A percentile compares a stretch with the other conserved stretches of the same genome.
Conservation (phyloP, 75 land plant species). For the Selaginella tamariscina region DNA sequence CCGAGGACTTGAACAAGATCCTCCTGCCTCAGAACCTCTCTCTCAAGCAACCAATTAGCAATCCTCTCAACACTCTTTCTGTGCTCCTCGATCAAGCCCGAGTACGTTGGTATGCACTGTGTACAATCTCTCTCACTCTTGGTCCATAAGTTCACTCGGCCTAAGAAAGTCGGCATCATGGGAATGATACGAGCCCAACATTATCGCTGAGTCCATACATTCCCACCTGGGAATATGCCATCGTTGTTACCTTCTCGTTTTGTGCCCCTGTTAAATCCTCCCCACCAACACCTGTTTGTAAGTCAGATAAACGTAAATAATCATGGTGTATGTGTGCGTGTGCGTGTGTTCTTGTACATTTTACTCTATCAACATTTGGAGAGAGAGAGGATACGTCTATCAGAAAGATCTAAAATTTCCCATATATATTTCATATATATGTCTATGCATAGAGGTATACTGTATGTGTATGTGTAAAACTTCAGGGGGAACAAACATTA, state of each 20-base stretch:
- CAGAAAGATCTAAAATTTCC: too few relatives aligned
- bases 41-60: slow-evolving; percentile 72
- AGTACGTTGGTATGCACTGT: slow-evolving; percentile 56
- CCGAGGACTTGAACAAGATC: slow-evolving; percentile 65
- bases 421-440: too few relatives aligned
- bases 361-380: slow-evolving; percentile 71
- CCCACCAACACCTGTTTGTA: neutral
- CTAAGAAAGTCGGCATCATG: slow-evolving; percentile 72
- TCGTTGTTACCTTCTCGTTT: slow-evolving; percentile 94
- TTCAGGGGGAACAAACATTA: too few relatives aligned
- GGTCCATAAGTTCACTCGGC: slow-evolving; percentile 64
- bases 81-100: slow-evolving; percentile 58
- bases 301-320: neutral
- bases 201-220: slow-evolving; percentile 95
- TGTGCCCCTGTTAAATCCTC: slow-evolving; percentile 92
- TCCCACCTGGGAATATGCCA: slow-evolving; percentile 95
- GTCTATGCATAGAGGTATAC: too few relatives aligned
- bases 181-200: slow-evolving; percentile 94
- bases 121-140: slow-evolving; percentile 77
- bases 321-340: too few relatives aligned
- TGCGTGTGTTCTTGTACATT: too few relatives aligned
- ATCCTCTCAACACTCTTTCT: slow-evolving; percentile 66
- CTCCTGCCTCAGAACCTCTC: slow-evolving; percentile 86
- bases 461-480: too few relatives aligned
- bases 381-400: neutral